Evolutionary conservation across 2,329 filamentous ascomycete species (phyloP), one percentile per base, ranked within the genome.

Genomic region (Trichoderma lentiforme): DNA sequence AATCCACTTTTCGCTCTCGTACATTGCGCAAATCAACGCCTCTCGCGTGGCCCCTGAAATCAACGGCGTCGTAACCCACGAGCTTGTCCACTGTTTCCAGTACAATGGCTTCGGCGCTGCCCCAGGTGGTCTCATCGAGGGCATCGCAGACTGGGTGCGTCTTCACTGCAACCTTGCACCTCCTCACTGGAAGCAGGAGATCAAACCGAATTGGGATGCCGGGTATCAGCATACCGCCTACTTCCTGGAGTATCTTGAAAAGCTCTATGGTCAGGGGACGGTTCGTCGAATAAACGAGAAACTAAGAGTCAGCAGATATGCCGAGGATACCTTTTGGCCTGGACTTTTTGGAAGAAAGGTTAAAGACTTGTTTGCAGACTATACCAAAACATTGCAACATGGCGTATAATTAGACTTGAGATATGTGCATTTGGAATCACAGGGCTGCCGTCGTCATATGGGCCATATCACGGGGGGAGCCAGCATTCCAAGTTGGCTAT

Each of bases 1-100:
- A 80, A 96, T 98, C 74, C 94, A 98, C 82, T 87, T 98, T 81
- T 94, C 90, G 18, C 88, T 95, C 1, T 83, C 86, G 61, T 97
- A 98, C 83, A 90, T 97, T 75, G 78, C 83, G 57, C 76, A 79
- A 60, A 84, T 89, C 74, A 76, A 86, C 0, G 63, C 80, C 0
- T 76, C 82, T 12, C 85, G 86, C 63, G 82, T 83, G 14, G 74
- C 79, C 28, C 77, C 86, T 51, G 94, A 98, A 83, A 89, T 98
- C 72, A 83, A 88, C 21, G 96, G 96, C 53, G 94, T 98, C 0
- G 81, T 98, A 24, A 92, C 92, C 1, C 95, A 98, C 80, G 95
- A 98, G 82, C 91, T 98, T 73, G 95, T 98, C 15, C 96, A 98
- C 83, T 98, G 94, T 82, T 97, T 92, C 83, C 95, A 98, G 81